A percentile compares a stretch with the other conserved stretches of the same genome.
phyloP scores from a whole-genome alignment of 2,329 filamentous ascomycete species.

The Neodidymelliopsis sp. region DNA sequence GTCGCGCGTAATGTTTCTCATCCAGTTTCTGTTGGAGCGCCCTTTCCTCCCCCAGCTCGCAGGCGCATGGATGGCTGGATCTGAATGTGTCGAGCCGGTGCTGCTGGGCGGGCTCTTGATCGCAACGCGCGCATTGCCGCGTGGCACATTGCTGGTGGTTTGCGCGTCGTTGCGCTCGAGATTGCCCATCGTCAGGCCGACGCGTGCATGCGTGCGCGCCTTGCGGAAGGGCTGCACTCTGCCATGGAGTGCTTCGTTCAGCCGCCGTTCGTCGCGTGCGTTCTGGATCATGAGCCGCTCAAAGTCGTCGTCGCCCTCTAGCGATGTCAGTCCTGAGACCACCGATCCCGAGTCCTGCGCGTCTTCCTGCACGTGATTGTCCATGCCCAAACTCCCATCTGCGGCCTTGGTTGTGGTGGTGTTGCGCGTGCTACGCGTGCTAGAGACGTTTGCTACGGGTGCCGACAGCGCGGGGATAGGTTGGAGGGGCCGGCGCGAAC shows the following conservation, averaged over 20 bases:
- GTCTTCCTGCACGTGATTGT: constrained; percentile 32
- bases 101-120: constrained; percentile 46
- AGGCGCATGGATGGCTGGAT: constrained; percentile 56
- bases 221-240: constrained; percentile 52
- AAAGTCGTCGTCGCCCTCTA: constrained; percentile 56
- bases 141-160: constrained; percentile 9
- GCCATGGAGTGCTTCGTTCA: constrained; percentile 46
- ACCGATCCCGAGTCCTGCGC: constrained; percentile 31
- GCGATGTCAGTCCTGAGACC: constrained; percentile 46
- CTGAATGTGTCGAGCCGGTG: constrained; percentile 45
- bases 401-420: constrained; percentile 19
- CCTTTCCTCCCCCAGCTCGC: constrained; percentile 58
- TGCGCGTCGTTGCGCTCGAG: constrained; percentile 48
- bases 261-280: constrained; percentile 52
- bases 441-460: constrained; percentile 34
- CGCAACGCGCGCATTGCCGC: constrained; percentile 25
- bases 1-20: constrained; percentile 48
- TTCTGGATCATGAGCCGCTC: constrained; percentile 55
- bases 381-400: constrained; percentile 34
- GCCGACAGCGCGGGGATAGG: constrained; percentile 41
- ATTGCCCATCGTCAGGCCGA: constrained; percentile 54
- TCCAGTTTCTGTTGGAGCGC: constrained; percentile 52
- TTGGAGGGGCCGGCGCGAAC: constrained; percentile 45
- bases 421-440: constrained; percentile 35
- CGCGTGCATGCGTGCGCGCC: constrained; percentile 50